Percentiles rank a stretch among this genome's conserved stretches.
Conservation (phyloP, 306 rosid species). For the Casuarina glauca region DNA sequence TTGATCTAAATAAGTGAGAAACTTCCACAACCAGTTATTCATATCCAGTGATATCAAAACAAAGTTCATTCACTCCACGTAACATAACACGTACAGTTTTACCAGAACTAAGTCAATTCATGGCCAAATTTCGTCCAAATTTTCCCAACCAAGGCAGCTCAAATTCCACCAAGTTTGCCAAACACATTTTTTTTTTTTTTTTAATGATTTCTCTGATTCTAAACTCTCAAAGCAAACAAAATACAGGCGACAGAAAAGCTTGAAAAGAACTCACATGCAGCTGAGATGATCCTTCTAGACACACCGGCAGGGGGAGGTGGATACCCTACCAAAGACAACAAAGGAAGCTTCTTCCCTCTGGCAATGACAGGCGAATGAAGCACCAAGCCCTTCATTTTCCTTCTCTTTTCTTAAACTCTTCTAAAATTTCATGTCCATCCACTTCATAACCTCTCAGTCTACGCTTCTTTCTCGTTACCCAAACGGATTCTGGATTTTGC, state of each 20-base stretch:
- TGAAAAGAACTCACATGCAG: constrained; percentile 52
- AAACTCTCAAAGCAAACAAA: neutral
- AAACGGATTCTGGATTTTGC: constrained; percentile 18
- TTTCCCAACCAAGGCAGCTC: constrained; percentile 5
- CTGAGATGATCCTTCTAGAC: constrained; percentile 25
- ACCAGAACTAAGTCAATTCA: neutral
- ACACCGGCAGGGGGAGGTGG: constrained; percentile 47
- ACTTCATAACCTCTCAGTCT: constrained; percentile 14
- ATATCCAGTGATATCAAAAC: neutral
- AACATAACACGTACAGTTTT: neutral
- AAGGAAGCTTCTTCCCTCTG: constrained; percentile 66
- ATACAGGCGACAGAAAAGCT: neutral
- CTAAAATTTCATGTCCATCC: constrained; percentile 46
- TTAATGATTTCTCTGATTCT: no score
- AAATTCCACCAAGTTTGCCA: neutral
- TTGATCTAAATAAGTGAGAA: neutral
- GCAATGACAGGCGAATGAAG: constrained; percentile 54
- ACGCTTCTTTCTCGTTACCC: neutral
- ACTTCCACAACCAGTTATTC: neutral
- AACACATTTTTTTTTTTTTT: no score
- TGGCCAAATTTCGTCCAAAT: constrained; percentile 2
- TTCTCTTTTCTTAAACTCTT: neutral
- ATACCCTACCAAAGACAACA: constrained; percentile 49
- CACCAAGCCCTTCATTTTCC: constrained; percentile 66
- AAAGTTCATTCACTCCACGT: no score